Evolutionary conservation across 192 early-diverging fungal species (phyloP), one percentile per base, ranked within the genome.

Genomic region (Mortierella claussenii): DNA sequence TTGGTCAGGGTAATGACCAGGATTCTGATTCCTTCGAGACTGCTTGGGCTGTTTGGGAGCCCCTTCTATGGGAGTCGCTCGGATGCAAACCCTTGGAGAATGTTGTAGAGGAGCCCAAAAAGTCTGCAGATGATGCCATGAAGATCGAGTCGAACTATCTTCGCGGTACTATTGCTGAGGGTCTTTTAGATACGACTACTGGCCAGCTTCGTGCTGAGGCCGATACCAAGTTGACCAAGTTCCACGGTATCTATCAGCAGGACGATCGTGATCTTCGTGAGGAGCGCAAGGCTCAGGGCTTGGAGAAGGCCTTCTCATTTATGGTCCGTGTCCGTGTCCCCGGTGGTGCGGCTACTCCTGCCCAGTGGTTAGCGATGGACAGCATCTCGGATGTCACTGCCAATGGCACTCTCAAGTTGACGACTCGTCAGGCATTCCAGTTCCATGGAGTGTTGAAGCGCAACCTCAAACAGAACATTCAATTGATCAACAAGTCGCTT

Each of bases 291-390:
- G 86, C 90, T 65, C 90, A 91, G 65, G 94, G 95, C 60, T 76
- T 94, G 17, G 96, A 98, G 85, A 91, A 91, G 78, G 96, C 96
- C 13, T 98, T 82, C 80, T 93, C 90, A 31, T 98, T 98, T 84
- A 98, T 98, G 96, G 91, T 98, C 66, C 94, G 96, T 80, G 93
- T 95, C 37, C 92, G 96, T 65, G 88, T 97, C 50, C 96, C 96
- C 0, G 96, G 92, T 65, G 96, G 96, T 71, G 88, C 95, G 6
- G 83, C 95, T 30, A 94, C 93, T 8, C 89, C 95, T 9, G 87
- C 75, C 48, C 96, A 98, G 78, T 98, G 95, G 95, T 78, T 97
- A 40, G 92, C 89, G n/a, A 93, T 98, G 89, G 95, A 98, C 80
- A 83, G 87, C n/a, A 86, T 98, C 67, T 88, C 93, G 44, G 91